Evolutionary conservation across 2,329 filamentous ascomycete genomes (phyloP).

Genomic region (Onygenales sp.): DNA sequence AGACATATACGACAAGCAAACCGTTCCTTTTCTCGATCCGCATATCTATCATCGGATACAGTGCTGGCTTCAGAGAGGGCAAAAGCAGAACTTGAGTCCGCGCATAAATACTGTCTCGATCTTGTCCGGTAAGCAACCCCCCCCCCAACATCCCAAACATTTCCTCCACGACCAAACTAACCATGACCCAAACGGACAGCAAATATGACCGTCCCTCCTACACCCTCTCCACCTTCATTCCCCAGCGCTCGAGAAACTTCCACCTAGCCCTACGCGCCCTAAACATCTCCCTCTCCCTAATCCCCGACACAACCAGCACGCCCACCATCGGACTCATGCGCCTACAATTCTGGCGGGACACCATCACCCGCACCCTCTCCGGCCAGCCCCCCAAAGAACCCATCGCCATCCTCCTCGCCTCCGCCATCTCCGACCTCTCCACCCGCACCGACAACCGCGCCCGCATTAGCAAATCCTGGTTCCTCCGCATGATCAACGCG

Average conservation of each 20-base stretch:
- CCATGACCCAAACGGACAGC: slow-evolving; percentile 36
- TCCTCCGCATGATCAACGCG: slow-evolving; percentile 67
- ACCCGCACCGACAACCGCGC: slow-evolving; percentile 37
- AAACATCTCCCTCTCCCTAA: slow-evolving; percentile 82
- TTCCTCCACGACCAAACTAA: background rate
- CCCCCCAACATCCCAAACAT: background rate
- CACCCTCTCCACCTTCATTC: slow-evolving; percentile 76
- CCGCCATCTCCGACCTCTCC: slow-evolving; percentile 54
- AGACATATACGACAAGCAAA: slow-evolving; percentile 3
- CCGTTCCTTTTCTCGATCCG: slow-evolving; percentile 19
- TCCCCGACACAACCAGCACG: slow-evolving; percentile 82
- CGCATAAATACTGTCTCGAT: slow-evolving; percentile 50
- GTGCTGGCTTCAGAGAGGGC: slow-evolving; percentile 18
- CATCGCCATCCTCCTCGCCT: slow-evolving; percentile 72
- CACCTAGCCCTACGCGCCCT: slow-evolving; percentile 87
- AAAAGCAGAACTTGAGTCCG: slow-evolving; percentile 43
- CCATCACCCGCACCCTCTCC: slow-evolving; percentile 66
- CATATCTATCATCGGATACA: slow-evolving; percentile 3
- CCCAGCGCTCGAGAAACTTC: slow-evolving; percentile 61
- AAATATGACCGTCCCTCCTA: slow-evolving; percentile 85
- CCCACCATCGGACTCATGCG: slow-evolving; percentile 80
- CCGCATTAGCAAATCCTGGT: slow-evolving; percentile 59
- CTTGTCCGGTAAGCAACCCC: slow-evolving; percentile 40
- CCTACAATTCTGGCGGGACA: slow-evolving; percentile 91
- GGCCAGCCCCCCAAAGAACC: slow-evolving; percentile 80